phyloP scores from a whole-genome alignment of 768 basidiomycete genomes.

The Trametes sanguinea region DNA sequence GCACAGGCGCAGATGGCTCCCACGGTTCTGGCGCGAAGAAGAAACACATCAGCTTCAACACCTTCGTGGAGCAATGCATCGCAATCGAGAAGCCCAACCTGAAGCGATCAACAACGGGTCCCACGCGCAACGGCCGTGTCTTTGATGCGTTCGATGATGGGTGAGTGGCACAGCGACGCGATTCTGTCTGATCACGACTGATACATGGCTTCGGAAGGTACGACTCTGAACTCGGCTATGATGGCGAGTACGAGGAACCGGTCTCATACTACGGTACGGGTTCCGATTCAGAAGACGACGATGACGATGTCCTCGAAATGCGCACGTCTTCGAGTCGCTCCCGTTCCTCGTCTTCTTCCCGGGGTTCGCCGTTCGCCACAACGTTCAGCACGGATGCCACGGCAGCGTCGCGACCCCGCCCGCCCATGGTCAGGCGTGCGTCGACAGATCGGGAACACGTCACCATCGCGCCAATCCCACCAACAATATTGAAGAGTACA shows the following conservation, averaged over 20 bases:
- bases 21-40: conserved; percentile 48
- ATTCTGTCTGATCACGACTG: conserved; percentile 1
- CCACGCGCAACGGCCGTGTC: conserved; percentile 21
- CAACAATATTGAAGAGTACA: conserved; percentile 85
- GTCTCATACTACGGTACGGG: conserved; percentile 29
- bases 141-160: conserved; percentile 56
- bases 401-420: conserved; percentile 24
- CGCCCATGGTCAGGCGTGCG: conserved; percentile 34
- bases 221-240: conserved; percentile 59
- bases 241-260: conserved; percentile 48
- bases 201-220: conserved; percentile 45
- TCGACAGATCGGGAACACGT: conserved; percentile 52
- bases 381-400: conserved; percentile 25
- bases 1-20: conserved; percentile 30
- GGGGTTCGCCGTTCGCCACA: conserved; percentile 25
- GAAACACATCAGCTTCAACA: conserved; percentile 96
- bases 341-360: conserved; percentile 44
- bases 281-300: conserved; percentile 44
- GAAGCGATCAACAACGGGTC: conserved; percentile 29
- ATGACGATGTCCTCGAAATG: conserved; percentile 67
- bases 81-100: conserved; percentile 76
- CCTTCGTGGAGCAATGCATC: conserved; percentile 96
- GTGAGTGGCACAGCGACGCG: conserved; percentile 43
- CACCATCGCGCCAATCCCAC: conserved; percentile 73
- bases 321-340: conserved; percentile 43